Base-by-base conservation (phyloP, 345 rosid genomes). In the Eucalyptus decipiens region DNA sequence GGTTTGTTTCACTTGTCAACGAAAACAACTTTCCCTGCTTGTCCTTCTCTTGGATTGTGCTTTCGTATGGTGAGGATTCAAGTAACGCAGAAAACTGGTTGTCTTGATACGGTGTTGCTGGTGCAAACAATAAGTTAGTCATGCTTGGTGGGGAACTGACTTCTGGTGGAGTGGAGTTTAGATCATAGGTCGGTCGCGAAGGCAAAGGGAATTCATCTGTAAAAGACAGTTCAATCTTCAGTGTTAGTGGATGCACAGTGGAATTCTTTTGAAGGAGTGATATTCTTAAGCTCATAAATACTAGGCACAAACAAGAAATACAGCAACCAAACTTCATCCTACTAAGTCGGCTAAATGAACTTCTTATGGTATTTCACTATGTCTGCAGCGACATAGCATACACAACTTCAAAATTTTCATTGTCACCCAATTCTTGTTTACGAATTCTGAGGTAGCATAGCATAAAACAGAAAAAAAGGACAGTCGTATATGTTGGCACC, bases 171-270 rank as follows among this genome's bases (percentile, higher is more conserved):
- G 91, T 93, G 62, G 93, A 89, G 92, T 93, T 95, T 85, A 92
- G 89, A 90, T 94, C 92, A 91, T 93, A 92, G 89, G 87, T 89
- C 23, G 92, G 90, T 56, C 54, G 91, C 81, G 85, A 91, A 89
- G 93, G 85, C 91, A 89, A 49, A 32, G 94, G 95, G 90, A 91
- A 87, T 87, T 88, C 96, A 91, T 93, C 99, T 96, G 96, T 51
- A 91, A 42, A 83, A 89, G 89, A 87, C 85, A 86, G 87, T 32
- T 50, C 24, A 86, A 37, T n/a, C 54, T 32, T 51, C 24, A 32
- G 16, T 47, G 40, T 86, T n/a, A 51, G 42, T 18, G 12, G 87
- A 54, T 50, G 58, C 58, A n/a, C 43, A 51, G 42, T 30, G 19
- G 24, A 86, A 86, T 50, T 50, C 83, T 76, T 76, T 76, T 37